phyloP scores from a whole-genome alignment of 108 stramenopile genomes.

The Pseudonitzschia multistriata region DNA sequence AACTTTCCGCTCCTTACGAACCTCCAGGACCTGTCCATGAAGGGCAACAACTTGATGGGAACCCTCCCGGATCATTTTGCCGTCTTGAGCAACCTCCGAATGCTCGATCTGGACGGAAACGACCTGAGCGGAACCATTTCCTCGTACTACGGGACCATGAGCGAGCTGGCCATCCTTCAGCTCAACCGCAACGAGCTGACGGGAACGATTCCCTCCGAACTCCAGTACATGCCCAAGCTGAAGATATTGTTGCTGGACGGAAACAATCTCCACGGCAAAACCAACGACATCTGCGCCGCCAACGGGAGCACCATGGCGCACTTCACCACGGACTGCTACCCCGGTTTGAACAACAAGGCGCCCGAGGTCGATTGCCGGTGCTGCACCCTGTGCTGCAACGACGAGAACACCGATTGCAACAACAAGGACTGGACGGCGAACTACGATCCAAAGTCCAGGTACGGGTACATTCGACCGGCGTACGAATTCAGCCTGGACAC shows the following conservation, averaged over 20 bases:
- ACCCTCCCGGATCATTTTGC: conserved; percentile 33
- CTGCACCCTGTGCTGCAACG: conserved; percentile 34
- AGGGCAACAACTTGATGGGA: conserved; percentile 33
- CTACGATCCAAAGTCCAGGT: conserved; percentile 21
- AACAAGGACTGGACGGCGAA: conserved; percentile 20
- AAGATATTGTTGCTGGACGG: conserved; percentile 28
- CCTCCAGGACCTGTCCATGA: conserved; percentile 37
- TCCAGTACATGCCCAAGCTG: conserved; percentile 7
- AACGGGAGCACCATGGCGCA: not conserved
- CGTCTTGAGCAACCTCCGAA: conserved; percentile 24
- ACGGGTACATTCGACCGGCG: conserved; percentile 20
- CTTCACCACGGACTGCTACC: conserved; percentile 25
- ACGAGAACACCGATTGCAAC: conserved; percentile 22
- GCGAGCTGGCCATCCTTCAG: conserved; percentile 22
- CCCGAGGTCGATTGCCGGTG: conserved; percentile 29
- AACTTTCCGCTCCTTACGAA: conserved; percentile 28
- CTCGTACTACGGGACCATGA: conserved; percentile 11
- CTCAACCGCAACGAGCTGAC: conserved; percentile 42
- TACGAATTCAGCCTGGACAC: conserved; percentile 20
- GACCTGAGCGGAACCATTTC: conserved; percentile 33
- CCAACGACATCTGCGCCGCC: conserved; percentile 18
- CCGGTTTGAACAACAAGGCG: conserved; percentile 2
- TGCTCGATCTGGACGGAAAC: conserved; percentile 46
- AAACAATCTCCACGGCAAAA: conserved; percentile 19
- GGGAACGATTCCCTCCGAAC: conserved; percentile 35